Evolutionary conservation across 257 asterid species (phyloP).

Genomic region (Nicotiana noctiflora): DNA sequence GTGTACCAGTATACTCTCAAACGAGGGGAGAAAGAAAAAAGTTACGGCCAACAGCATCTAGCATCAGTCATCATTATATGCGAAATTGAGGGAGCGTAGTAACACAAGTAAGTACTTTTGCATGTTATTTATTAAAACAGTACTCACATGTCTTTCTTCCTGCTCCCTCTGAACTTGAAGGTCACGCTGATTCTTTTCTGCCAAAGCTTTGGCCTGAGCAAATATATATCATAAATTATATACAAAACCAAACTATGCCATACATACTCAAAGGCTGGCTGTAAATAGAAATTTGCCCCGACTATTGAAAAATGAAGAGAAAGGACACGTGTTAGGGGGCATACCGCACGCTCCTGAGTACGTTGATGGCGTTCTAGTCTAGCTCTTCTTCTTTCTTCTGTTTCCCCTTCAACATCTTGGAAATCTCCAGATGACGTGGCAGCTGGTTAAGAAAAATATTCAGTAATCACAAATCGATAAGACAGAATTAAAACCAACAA

Average conservation of each 20-base stretch:
- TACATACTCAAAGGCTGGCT: not conserved
- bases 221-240: conserved; percentile 12
- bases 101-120: not conserved
- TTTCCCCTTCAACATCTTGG: conserved; percentile 92
- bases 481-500: conserved; percentile 5
- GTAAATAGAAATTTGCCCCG: not conserved
- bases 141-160: conserved; percentile 96
- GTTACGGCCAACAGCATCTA: not conserved
- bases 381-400: conserved; percentile 92
- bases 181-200: conserved; percentile 96
- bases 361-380: conserved; percentile 91
- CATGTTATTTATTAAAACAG: not conserved
- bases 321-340: conserved; percentile 11
- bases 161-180: conserved; percentile 89
- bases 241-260: not conserved
- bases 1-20: not conserved
- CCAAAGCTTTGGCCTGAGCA: conserved; percentile 89
- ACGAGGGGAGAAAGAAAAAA: not conserved
- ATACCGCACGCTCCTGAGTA: conserved; percentile 95
- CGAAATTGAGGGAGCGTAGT: not conserved
- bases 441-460: conserved; percentile 34
- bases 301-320: not conserved
- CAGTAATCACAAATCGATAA: conserved; percentile 22
- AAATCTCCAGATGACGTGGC: conserved; percentile 71
- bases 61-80: not conserved